phyloP scores from a whole-genome alignment of 371 early-diverging fungal species.

The Actinomortierella ambigua region DNA sequence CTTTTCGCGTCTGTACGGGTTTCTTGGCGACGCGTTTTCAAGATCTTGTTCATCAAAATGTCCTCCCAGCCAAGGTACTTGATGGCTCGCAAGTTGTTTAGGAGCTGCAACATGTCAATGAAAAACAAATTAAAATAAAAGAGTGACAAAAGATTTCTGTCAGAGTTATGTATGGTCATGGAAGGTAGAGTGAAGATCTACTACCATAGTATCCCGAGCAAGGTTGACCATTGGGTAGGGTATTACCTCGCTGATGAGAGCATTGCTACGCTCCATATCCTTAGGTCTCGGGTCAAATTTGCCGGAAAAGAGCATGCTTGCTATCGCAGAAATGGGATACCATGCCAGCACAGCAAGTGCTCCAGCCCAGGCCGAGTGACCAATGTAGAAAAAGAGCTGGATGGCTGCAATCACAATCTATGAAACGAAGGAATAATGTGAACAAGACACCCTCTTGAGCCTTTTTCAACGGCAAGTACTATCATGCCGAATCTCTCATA shows the following conservation, averaged over 20 bases:
- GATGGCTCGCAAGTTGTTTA: constrained; percentile 40
- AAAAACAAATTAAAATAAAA: neutral
- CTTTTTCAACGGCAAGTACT: no score
- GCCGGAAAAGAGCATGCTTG: constrained; percentile 42
- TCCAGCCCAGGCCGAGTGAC: constrained; percentile 33
- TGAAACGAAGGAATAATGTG: neutral
- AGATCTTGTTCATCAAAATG: constrained; percentile 21
- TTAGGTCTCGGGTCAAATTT: constrained; percentile 30
- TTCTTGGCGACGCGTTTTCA: constrained; percentile 28
- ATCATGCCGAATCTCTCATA: no score
- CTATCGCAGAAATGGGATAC: constrained; percentile 45
- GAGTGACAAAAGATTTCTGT: no score
- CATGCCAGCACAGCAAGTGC: constrained; percentile 31
- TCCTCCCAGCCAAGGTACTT: constrained; percentile 45
- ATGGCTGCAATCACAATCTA: constrained; percentile 28
- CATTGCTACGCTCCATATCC: constrained; percentile 30
- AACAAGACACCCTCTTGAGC: no score
- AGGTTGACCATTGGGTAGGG: no score
- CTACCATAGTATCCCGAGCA: neutral
- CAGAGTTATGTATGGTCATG: no score
- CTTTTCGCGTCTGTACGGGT: constrained; percentile 22
- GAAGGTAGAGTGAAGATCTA: neutral
- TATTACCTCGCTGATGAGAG: constrained; percentile 40
- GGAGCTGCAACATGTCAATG: constrained; percentile 12
- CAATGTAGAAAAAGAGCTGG: constrained; percentile 34